Evolutionary conservation across 129 eudicot species (phyloP).

Genomic region (Deinandra increscens): DNA sequence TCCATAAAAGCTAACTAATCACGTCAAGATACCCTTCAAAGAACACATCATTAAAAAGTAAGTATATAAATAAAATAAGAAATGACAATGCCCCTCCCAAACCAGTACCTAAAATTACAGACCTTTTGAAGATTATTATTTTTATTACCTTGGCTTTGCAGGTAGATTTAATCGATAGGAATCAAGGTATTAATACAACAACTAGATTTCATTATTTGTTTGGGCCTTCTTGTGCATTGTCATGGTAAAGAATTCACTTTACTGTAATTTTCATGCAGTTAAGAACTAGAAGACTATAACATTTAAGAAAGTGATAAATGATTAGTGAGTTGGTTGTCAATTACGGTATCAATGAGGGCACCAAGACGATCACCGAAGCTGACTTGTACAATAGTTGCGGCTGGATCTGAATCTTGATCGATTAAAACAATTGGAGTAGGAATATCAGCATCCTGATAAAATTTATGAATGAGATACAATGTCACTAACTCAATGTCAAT

Average conservation of each 20-base stretch:
- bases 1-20: not conserved
- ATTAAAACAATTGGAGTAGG: slow-evolving; percentile 84
- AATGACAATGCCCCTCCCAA: not conserved
- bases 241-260: slow-evolving; percentile 14
- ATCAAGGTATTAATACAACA: slow-evolving; percentile 1
- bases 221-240: slow-evolving; percentile 6
- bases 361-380: slow-evolving; percentile 99
- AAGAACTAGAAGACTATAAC: slow-evolving; percentile 13
- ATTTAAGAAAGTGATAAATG: not conserved
- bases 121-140: slow-evolving; percentile 12
- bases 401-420: slow-evolving; percentile 80
- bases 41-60: not conserved
- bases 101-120: not conserved
- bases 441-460: slow-evolving; percentile 62
- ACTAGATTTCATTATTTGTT: not conserved
- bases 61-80: not conserved
- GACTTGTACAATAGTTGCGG: slow-evolving; percentile 80
- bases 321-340: not conserved
- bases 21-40: not conserved
- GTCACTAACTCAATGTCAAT: slow-evolving; percentile 17
- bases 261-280: slow-evolving; percentile 4
- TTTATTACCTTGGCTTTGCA: slow-evolving; percentile 14
- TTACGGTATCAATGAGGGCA: slow-evolving; percentile 92
- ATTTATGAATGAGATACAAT: slow-evolving; percentile 36
- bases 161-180: slow-evolving; percentile 1